These are phyloP conservation scores for Leishmania tropica DNA, from an alignment of 208 protist species.

Conservation along the genomic window DNA sequence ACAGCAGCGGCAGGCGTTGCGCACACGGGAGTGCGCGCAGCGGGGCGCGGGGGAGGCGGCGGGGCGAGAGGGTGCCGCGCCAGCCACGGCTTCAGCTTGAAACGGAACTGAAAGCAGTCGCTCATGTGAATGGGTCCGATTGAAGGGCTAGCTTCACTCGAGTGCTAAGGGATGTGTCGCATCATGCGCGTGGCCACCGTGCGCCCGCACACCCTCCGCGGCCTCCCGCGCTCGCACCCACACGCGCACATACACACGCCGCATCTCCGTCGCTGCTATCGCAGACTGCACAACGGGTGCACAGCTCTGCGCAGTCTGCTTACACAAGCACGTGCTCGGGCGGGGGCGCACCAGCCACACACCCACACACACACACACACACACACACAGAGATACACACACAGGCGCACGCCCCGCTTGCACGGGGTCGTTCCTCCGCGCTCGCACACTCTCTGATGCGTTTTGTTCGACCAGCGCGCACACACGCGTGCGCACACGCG, in stretches of 20 bases:
- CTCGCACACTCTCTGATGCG: not conserved
- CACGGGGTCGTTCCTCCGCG: not conserved
- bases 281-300: constrained; percentile 12
- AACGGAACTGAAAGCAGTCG: not conserved
- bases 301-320: constrained; percentile 16
- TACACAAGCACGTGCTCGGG: not conserved
- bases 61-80: not conserved
- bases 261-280: constrained; percentile 31
- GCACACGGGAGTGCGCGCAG: too few species aligned
- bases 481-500: not conserved
- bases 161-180: constrained; percentile 7
- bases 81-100: constrained; percentile 3
- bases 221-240: not conserved
- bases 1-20: not conserved
- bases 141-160: constrained; percentile 33
- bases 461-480: not conserved
- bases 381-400: not conserved
- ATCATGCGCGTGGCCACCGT: constrained; percentile 18
- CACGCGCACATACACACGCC: not conserved
- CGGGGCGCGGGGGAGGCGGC: not conserved
- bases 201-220: not conserved
- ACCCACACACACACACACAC: not conserved
- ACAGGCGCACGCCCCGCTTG: not conserved
- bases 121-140: constrained; percentile 7
- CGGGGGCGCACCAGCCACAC: too few species aligned